phyloP scores from a whole-genome alignment of 108 stramenopile species.

The Nannochloropsis oceanica region DNA sequence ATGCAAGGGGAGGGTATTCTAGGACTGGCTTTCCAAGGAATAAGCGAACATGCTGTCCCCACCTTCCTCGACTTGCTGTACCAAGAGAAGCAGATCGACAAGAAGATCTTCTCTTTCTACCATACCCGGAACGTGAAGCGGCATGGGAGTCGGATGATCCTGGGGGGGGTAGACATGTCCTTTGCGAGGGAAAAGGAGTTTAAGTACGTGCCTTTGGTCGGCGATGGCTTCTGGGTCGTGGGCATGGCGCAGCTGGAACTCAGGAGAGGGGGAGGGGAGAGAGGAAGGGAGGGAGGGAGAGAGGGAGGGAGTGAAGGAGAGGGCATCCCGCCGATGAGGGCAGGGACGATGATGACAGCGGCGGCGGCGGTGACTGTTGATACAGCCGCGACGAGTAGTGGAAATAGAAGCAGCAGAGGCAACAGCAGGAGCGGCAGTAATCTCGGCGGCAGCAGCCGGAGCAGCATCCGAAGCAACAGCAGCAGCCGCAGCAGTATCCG shows the following conservation, averaged over 20 bases:
- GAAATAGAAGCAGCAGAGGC: too few species aligned
- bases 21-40: background rate
- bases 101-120: background rate
- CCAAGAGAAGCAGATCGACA: background rate
- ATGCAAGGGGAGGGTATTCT: background rate
- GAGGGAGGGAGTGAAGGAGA: background rate
- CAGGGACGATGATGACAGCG: background rate
- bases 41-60: background rate
- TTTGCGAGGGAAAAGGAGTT: background rate
- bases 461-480: background rate
- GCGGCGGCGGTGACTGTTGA: too few species aligned
- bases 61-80: background rate
- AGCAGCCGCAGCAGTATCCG: background rate
- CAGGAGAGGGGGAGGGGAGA: background rate
- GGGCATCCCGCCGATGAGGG: background rate
- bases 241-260: background rate
- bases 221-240: background rate
- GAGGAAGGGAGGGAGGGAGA: background rate
- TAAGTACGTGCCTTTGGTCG: background rate
- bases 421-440: too few species aligned
- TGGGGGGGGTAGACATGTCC: background rate
- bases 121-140: background rate
- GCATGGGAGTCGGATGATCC: background rate
- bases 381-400: too few species aligned
- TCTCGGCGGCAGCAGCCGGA: background rate